Percentiles rank a stretch among this genome's conserved stretches.
phyloP scores from a whole-genome alignment of 2,329 filamentous ascomycete species.

The Cladophialophora exuberans region DNA sequence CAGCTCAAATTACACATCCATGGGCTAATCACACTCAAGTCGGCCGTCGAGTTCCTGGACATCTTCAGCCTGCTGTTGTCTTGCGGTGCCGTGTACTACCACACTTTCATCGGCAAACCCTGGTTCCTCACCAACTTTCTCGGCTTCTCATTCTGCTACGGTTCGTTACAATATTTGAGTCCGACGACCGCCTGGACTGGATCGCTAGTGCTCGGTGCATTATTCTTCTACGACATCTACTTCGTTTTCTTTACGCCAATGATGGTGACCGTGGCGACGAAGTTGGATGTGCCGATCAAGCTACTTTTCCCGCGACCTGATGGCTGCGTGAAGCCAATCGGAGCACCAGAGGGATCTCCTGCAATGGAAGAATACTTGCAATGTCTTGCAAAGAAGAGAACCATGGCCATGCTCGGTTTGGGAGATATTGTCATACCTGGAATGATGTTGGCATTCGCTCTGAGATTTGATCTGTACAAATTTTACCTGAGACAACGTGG shows the following conservation, averaged over 20 bases:
- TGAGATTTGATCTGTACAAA: slow-evolving; percentile 89
- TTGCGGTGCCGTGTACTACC: slow-evolving; percentile 63
- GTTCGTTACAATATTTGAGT: slow-evolving; percentile 78
- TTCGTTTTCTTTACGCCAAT: slow-evolving; percentile 59
- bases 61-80: slow-evolving; percentile 61
- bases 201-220: slow-evolving; percentile 71
- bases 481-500: slow-evolving; percentile 69
- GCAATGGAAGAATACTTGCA: slow-evolving; percentile 32
- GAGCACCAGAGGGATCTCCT: slow-evolving; percentile 42
- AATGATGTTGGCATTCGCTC: slow-evolving; percentile 82
- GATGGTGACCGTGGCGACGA: slow-evolving; percentile 72
- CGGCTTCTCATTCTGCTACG: slow-evolving; percentile 85
- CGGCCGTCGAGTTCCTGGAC: slow-evolving; percentile 47
- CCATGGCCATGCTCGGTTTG: slow-evolving; percentile 78
- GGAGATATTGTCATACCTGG: slow-evolving; percentile 95
- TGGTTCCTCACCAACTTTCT: slow-evolving; percentile 83
- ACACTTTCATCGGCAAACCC: slow-evolving; percentile 62
- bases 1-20: slow-evolving; percentile 58
- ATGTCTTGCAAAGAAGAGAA: slow-evolving; percentile 36
- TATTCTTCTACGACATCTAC: slow-evolving; percentile 95
- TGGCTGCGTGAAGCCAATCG: slow-evolving; percentile 38
- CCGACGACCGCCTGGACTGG: slow-evolving; percentile 86
- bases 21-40: slow-evolving; percentile 51
- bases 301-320: slow-evolving; percentile 75
- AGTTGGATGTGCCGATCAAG: slow-evolving; percentile 90